These are phyloP conservation scores for Botrytis galanthina DNA, from an alignment of 2,329 filamentous ascomycete species.

Conservation along the genomic window DNA sequence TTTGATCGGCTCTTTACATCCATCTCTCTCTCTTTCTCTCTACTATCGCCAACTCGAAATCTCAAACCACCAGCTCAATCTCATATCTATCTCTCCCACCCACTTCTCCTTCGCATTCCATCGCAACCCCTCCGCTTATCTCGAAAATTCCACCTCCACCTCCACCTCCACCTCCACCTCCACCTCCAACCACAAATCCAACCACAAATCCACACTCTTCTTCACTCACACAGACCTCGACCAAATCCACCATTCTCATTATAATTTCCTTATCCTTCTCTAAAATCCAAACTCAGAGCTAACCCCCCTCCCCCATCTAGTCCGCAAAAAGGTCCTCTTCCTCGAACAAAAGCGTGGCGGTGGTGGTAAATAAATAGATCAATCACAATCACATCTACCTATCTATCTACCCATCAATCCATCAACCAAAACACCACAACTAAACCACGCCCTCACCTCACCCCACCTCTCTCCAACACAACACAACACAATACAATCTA, in stretches of 20 bases:
- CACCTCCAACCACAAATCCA: too few relatives aligned
- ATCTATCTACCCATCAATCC: not conserved
- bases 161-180: too few relatives aligned
- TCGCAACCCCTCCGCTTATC: not conserved
- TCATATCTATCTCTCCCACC: not conserved
- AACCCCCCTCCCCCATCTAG: conserved; percentile 45
- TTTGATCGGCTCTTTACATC: not conserved
- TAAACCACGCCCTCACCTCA: not conserved
- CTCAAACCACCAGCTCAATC: not conserved
- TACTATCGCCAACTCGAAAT: not conserved
- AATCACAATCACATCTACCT: not conserved
- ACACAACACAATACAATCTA: not conserved
- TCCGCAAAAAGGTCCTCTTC: conserved; percentile 94
- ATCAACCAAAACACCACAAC: not conserved
- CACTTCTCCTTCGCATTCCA: not conserved
- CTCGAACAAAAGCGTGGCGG: conserved; percentile 84
- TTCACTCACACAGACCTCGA: not conserved
- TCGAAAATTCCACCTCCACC: not conserved
- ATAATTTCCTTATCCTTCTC: not conserved
- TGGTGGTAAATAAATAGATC: conserved; percentile 47
- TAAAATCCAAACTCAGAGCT: not conserved
- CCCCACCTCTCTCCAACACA: too few relatives aligned
- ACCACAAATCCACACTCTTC: not conserved
- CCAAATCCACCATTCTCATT: not conserved
- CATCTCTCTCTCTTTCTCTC: not conserved